These are phyloP conservation scores for Tylopilus plumbeoviolaceoides DNA, from an alignment of 768 basidiomycete species.

Conservation along the genomic window DNA sequence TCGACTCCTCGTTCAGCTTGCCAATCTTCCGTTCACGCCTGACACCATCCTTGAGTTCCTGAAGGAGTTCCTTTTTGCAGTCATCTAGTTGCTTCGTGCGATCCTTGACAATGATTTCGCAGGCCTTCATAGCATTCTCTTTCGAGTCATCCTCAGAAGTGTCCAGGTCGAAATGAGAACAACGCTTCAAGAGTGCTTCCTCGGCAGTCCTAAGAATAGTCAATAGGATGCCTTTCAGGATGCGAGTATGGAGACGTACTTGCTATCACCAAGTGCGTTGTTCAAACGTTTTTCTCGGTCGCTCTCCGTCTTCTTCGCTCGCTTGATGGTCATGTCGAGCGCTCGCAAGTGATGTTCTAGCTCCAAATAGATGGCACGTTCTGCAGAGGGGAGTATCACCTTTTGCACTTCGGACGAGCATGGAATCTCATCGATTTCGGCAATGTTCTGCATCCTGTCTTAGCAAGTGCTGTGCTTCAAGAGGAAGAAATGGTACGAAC, in stretches of 20 bases:
- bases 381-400: slow-evolving; percentile 83
- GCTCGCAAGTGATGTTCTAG: slow-evolving; percentile 90
- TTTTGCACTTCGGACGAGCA: slow-evolving; percentile 59
- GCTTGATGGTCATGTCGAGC: slow-evolving; percentile 75
- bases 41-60: slow-evolving; percentile 61
- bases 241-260: slow-evolving; percentile 36
- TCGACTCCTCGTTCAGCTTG: slow-evolving; percentile 60
- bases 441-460: slow-evolving; percentile 63
- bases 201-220: slow-evolving; percentile 63
- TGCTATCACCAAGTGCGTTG: slow-evolving; percentile 85
- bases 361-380: slow-evolving; percentile 92
- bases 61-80: slow-evolving; percentile 69
- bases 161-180: slow-evolving; percentile 91
- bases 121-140: slow-evolving; percentile 84
- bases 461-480: slow-evolving; percentile 7
- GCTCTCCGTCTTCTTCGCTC: slow-evolving; percentile 64
- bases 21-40: slow-evolving; percentile 67
- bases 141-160: slow-evolving; percentile 44
- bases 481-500: slow-evolving; percentile 35
- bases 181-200: slow-evolving; percentile 91
- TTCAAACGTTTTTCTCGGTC: slow-evolving; percentile 88
- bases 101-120: slow-evolving; percentile 85
- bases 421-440: slow-evolving; percentile 95
- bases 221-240: not conserved
- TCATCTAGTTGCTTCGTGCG: slow-evolving; percentile 75